Evolutionary conservation across 2,329 filamentous ascomycete species (phyloP), one percentile per base, ranked within the genome.

Genomic region (Fusarium poae): DNA sequence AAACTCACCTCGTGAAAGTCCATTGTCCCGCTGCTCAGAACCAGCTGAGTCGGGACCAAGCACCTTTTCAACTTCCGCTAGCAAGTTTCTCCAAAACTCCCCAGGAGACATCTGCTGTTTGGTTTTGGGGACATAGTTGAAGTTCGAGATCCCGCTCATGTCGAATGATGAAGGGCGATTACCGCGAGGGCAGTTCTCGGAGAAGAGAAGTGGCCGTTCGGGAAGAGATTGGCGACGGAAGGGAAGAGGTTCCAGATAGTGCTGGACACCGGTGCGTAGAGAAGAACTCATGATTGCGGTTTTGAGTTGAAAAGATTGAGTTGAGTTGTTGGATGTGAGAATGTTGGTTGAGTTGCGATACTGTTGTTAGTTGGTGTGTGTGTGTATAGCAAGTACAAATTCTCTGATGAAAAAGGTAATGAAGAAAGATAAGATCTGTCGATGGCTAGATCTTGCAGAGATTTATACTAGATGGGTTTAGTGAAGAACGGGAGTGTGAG

Each of bases 171-270:
- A 2, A 6, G 67, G 67, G 4, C 46, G 40, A 16, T 37, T 48
- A 4, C 29, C 11, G 4, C 67, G 62, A 25, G 18, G 43, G 4
- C 45, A 35, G 12, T 70, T 42, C 18, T 70, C 57, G 2, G 53
- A 56, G 34, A 69, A 69, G 25, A 30, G 32, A 0, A 42, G 30
- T 2, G 57, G 34, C 10, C 4, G 39, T 11, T 29, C 34, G 21
- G 35, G 16, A n/a, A 32, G 16, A 6, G n/a, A 2, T 16, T 20
- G 11, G 6, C 44, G 25, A 1, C 67, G 49, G 5, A 69, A 45
- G 6, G 67, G 67, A 0, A 69, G 67, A 59, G 66, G 52, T 6
- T 45, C 27, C 6, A 53, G 42, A 11, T 35, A 59, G 23, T 56
- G 53, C 16, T 55, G 20, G 6, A 29, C 27, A 8, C 37, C 51